A percentile compares a stretch with the other conserved stretches of the same genome.
These are phyloP conservation scores for Spathaspora hagerdaliae DNA, from an alignment of 805 yeast species.

Conservation along the genomic window DNA sequence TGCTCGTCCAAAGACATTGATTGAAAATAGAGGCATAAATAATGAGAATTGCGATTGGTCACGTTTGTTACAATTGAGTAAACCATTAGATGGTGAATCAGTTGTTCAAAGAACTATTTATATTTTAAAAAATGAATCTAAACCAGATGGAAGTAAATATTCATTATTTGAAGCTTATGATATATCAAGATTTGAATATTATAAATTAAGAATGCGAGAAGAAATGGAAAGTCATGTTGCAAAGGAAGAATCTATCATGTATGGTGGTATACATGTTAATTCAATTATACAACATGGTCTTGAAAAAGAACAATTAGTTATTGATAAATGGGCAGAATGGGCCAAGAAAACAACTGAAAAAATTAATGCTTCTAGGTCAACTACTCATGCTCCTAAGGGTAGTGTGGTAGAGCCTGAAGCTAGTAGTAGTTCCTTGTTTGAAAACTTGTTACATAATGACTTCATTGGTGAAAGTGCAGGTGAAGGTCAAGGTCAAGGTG, in stretches of 20 bases:
- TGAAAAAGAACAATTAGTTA: conserved; percentile 62
- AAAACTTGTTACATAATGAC: too few species aligned
- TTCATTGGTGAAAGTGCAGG: too few species aligned
- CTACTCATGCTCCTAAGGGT: conserved; percentile 17
- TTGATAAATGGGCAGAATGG: conserved; percentile 69
- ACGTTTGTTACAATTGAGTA: conserved; percentile 63
- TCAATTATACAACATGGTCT: conserved; percentile 64
- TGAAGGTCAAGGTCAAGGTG: too few species aligned
- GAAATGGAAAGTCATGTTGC: conserved; percentile 72
- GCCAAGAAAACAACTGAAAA: conserved; percentile 64
- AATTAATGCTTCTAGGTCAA: conserved; percentile 42
- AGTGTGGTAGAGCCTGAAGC: conserved; percentile 14
- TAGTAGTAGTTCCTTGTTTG: conserved; percentile 11
- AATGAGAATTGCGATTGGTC: conserved; percentile 68
- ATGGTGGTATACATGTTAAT: conserved; percentile 65
- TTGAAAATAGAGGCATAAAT: conserved; percentile 72
- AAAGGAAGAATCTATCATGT: conserved; percentile 81
- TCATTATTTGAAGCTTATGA: conserved; percentile 69
- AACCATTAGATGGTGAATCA: conserved; percentile 81
- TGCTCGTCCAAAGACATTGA: conserved; percentile 78
- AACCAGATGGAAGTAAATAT: conserved; percentile 11
- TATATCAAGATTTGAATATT: conserved; percentile 83
- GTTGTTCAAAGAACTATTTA: conserved; percentile 44
- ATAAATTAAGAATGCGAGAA: conserved; percentile 77
- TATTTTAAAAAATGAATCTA: conserved; percentile 21